phyloP scores from a whole-genome alignment of 495 filamentous ascomycete genomes.

The Aspergillus coremiiformis region DNA sequence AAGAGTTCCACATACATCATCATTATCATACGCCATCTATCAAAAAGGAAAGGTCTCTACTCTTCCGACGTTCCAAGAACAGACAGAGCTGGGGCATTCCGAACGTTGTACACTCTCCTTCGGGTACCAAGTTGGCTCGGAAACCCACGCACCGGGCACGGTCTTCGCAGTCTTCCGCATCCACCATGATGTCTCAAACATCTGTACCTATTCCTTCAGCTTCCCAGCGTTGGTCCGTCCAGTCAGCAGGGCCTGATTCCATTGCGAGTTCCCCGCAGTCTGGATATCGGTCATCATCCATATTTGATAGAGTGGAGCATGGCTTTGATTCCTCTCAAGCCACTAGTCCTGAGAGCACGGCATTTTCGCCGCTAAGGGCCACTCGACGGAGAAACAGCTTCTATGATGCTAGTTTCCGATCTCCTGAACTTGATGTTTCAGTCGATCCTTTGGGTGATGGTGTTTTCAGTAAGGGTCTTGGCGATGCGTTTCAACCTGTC shows the following conservation, averaged over 20 bases:
- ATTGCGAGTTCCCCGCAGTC: constrained; percentile 77
- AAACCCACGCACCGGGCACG: constrained; percentile 34
- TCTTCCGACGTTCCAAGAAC: constrained; percentile 58
- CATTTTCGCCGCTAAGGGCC: constrained; percentile 41
- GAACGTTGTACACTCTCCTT: constrained; percentile 52
- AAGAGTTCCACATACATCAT: constrained; percentile 84
- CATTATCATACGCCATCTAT: constrained; percentile 68
- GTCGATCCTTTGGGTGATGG: constrained; percentile 19
- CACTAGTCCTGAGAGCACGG: constrained; percentile 65
- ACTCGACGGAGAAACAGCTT: constrained; percentile 46
- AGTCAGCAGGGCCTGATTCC: constrained; percentile 63
- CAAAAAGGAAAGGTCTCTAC: constrained; percentile 45
- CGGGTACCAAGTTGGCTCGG: constrained; percentile 33
- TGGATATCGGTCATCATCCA: constrained; percentile 58
- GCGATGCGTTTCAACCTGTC: constrained; percentile 19
- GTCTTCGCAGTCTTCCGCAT: constrained; percentile 42
- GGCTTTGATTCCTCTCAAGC: constrained; percentile 55
- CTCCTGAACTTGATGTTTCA: constrained; percentile 10
- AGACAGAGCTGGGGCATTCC: constrained; percentile 52
- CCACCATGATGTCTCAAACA: constrained; percentile 56
- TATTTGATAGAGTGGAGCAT: constrained; percentile 66
- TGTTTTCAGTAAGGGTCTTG: constrained; percentile 14
- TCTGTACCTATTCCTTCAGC: constrained; percentile 52
- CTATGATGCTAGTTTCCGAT: constrained; percentile 16
- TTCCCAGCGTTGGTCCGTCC: constrained; percentile 56